Evolutionary conservation across 192 early-diverging fungal genomes (phyloP).

Genomic region (Umbelopsis ramanniana): DNA sequence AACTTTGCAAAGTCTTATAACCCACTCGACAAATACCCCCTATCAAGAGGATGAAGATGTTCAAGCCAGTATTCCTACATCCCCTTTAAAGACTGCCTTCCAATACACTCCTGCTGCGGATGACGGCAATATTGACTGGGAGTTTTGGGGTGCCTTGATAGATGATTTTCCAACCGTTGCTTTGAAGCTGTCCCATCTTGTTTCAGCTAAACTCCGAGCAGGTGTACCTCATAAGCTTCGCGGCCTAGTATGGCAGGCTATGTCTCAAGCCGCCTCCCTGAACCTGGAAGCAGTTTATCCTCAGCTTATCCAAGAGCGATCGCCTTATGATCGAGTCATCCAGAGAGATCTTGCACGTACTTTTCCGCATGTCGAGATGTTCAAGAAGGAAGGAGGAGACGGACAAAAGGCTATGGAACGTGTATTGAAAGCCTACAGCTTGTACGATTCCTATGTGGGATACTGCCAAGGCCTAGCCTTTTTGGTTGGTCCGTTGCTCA

Average conservation of each 20-base stretch:
- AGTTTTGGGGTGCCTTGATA: slow-evolving; percentile 83
- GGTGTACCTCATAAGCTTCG: slow-evolving; percentile 87
- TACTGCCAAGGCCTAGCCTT: slow-evolving; percentile 99
- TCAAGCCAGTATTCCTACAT: slow-evolving; percentile 5
- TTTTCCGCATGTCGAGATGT: slow-evolving; percentile 89
- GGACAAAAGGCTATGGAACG: slow-evolving; percentile 89
- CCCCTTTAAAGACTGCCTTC: slow-evolving; percentile 15
- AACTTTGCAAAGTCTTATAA: slow-evolving; percentile 52
- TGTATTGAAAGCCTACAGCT: slow-evolving; percentile 89
- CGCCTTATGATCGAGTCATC: slow-evolving; percentile 90
- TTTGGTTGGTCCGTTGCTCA: slow-evolving; percentile 87
- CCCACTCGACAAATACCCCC: slow-evolving; percentile 27
- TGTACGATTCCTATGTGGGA: slow-evolving; percentile 94
- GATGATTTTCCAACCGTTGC: slow-evolving; percentile 74
- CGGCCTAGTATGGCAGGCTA: slow-evolving; percentile 89
- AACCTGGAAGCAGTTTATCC: slow-evolving; percentile 83
- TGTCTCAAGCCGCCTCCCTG: slow-evolving; percentile 81
- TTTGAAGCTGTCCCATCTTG: slow-evolving; percentile 64
- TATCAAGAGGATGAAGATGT: slow-evolving; percentile 27
- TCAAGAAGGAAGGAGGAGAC: slow-evolving; percentile 77
- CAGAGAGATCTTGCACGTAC: slow-evolving; percentile 91
- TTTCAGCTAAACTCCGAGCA: slow-evolving; percentile 68
- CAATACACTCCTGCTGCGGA: slow-evolving; percentile 24
- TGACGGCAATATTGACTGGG: slow-evolving; percentile 54
- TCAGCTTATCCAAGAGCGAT: slow-evolving; percentile 72